Evolutionary conservation across 805 yeast genomes (phyloP), one percentile per base, ranked within the genome.

Genomic region (Ogataea angusta): DNA sequence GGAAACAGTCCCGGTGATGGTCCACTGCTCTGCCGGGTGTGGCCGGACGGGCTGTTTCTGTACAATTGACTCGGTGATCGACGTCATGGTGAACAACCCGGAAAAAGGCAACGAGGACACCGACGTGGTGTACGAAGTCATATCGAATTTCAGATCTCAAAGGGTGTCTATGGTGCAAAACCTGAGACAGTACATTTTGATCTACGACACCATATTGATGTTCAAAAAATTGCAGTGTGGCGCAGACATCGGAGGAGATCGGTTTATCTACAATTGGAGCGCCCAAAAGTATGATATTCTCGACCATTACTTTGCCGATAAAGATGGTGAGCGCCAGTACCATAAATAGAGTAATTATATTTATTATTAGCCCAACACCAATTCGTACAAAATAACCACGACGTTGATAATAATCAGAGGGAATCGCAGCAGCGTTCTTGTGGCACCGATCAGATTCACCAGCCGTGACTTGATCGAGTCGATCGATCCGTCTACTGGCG

Each of bases 1-100:
- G 2, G 38, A 45, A 13, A 16, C 37, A 2, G 38, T 36, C 10
- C 91, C 93, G 15, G 72, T 80, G 5, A 58, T 88, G 33, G 85
- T 85, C 18, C 98, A 91, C 63, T 91, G 99, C 57, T 87, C 96
- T 6, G 98, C 98, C 1, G 99, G 99, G 0, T 89, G 95, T 57
- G 99, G 99, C 14, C 70, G 99, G 43, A 88, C 98, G 0, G 99
- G 99, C 2, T 85, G 96, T 2, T 83, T 82, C 56, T 78, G 89
- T 46, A 77, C 88, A 1, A 64, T 84, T 16, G 95, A 86, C 54
- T 70, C 82, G 0, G 68, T 72, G 16, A 62, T 78, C 25, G 74
- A 81, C 35, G 45, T 69, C 37, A 48, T 64, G 24, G n/a, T 36
- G 19, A 34, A 41, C 13, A 34, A 45, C 3, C 26, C 43, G 2